Percentiles rank a stretch among this genome's conserved stretches.
These are phyloP conservation scores for Phytophthora multivora DNA, from an alignment of 352 stramenopile species.

Conservation along the genomic window DNA sequence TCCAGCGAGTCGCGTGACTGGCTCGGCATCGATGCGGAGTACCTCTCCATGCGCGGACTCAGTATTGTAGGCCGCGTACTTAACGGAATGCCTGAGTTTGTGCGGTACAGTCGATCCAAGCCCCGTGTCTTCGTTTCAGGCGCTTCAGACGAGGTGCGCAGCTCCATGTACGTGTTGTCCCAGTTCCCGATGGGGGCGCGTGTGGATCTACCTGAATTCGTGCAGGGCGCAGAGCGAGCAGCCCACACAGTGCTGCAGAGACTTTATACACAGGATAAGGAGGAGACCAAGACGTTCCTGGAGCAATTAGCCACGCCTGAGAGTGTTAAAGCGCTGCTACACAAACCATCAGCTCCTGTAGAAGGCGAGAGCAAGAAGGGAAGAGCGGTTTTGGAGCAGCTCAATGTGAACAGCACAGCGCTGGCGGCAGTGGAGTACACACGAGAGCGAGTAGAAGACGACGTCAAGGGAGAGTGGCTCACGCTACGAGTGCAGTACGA, in stretches of 20 bases:
- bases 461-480: slow-evolving; percentile 48
- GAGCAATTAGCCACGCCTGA: slow-evolving; percentile 30
- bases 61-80: slow-evolving; percentile 26
- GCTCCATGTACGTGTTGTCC: slow-evolving; percentile 59
- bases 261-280: slow-evolving; percentile 38
- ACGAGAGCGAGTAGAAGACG: slow-evolving; percentile 20
- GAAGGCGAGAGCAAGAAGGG: slow-evolving; percentile 9
- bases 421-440: slow-evolving; percentile 56
- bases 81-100: slow-evolving; percentile 22
- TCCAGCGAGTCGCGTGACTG: slow-evolving; percentile 12
- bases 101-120: slow-evolving; percentile 18
- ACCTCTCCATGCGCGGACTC: slow-evolving; percentile 27
- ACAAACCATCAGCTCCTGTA: slow-evolving; percentile 33
- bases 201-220: slow-evolving; percentile 52
- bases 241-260: slow-evolving; percentile 48
- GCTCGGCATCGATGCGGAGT: slow-evolving; percentile 30
- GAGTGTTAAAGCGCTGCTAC: slow-evolving; percentile 26
- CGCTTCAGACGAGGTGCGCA: slow-evolving; percentile 39
- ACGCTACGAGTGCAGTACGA: slow-evolving; percentile 51
- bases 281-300: slow-evolving; percentile 32
- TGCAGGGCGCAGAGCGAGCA: slow-evolving; percentile 38
- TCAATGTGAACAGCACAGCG: slow-evolving; percentile 45
- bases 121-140: slow-evolving; percentile 41
- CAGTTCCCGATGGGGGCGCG: slow-evolving; percentile 36
- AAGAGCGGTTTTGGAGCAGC: slow-evolving; percentile 41